Evolutionary conservation across 345 rosid genomes (phyloP), one percentile per base, ranked within the genome.

Genomic region (Cardamine chenopodiifolia): DNA sequence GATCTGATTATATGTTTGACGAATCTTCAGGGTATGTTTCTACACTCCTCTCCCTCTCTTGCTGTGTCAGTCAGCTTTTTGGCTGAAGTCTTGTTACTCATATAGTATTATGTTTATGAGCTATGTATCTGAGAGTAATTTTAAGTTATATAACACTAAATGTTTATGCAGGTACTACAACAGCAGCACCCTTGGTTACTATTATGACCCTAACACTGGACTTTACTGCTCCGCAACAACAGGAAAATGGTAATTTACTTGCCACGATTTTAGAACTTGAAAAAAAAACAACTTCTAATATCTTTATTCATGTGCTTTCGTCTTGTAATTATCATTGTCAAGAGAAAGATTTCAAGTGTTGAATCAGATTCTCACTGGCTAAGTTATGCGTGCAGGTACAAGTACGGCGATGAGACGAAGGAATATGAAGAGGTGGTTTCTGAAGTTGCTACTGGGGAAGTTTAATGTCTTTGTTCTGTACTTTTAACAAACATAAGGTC

Each of bases 161-260:
- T 53, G 18, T 1, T 70, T 28, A 20, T 48, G 67, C 90, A 92
- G 98, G 78, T 96, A 92, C 83, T 96, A 96, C 77, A 90, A 90
- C 83, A 96, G 91, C 82, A 86, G 96, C 87, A 88, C 83, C 75
- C 81, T 84, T 82, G 99, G 98, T 37, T 92, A 92, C 82, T 90
- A 88, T 62, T 95, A 89, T 56, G 99, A 95, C 57, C 85, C 99
- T 52, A 85, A 90, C 23, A 88, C 96, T 0, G 87, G 94, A 66
- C 80, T 95, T 17, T 89, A 85, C 80, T 92, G 94, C 81, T 86
- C 82, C 3, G 99, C 96, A 55, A 71, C 89, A 68, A 84, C 98
- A 47, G 94, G 96, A 34, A 88, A 86, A 81, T 95, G 99, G 99
- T 92, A 92, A 70, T 26, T 29, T 22, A 29, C 56, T 47, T 39